Conservation (phyloP, 2,329 filamentous ascomycete species). For the Colletotrichum destructivum region DNA sequence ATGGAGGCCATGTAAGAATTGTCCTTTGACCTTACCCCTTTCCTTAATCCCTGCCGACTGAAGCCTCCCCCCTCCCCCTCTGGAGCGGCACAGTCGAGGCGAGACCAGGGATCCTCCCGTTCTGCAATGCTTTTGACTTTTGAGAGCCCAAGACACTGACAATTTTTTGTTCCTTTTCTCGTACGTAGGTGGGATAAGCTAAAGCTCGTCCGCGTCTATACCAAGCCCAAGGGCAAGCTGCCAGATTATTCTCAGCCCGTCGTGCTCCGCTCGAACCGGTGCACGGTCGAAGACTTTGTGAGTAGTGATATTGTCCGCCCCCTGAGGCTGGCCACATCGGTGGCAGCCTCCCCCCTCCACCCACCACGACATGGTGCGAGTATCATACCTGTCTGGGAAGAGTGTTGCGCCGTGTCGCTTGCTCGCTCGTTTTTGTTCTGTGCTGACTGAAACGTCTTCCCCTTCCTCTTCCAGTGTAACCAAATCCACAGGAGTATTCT, state of each 20-base stretch:
- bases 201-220: slow-evolving; percentile 92
- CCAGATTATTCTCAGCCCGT: slow-evolving; percentile 95
- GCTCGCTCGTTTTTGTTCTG: neutral
- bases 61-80: neutral
- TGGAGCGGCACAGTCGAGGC: slow-evolving; percentile 13
- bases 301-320: slow-evolving; percentile 57
- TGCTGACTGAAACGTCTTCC: slow-evolving; percentile 55
- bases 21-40: slow-evolving; percentile 3
- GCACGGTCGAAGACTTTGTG: slow-evolving; percentile 97
- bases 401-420: neutral
- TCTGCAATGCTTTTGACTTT: slow-evolving; percentile 4
- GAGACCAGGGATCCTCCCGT: slow-evolving; percentile 2
- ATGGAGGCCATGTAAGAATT: slow-evolving; percentile 86
- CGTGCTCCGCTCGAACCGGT: slow-evolving; percentile 85
- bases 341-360: neutral
- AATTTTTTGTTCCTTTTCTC: slow-evolving; percentile 4
- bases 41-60: neutral
- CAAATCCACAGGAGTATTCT: slow-evolving; percentile 96
- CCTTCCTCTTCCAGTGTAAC: slow-evolving; percentile 80
- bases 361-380: neutral
- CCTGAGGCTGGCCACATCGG: neutral
- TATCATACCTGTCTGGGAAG: slow-evolving; percentile 13
- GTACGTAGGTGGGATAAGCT: slow-evolving; percentile 87
- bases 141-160: slow-evolving; percentile 17
- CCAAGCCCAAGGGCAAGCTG: slow-evolving; percentile 95